Percentiles rank a stretch among this genome's conserved stretches.
phyloP scores from a whole-genome alignment of 1,284 basidiomycete species.

The Laetiporus sulphureus region DNA sequence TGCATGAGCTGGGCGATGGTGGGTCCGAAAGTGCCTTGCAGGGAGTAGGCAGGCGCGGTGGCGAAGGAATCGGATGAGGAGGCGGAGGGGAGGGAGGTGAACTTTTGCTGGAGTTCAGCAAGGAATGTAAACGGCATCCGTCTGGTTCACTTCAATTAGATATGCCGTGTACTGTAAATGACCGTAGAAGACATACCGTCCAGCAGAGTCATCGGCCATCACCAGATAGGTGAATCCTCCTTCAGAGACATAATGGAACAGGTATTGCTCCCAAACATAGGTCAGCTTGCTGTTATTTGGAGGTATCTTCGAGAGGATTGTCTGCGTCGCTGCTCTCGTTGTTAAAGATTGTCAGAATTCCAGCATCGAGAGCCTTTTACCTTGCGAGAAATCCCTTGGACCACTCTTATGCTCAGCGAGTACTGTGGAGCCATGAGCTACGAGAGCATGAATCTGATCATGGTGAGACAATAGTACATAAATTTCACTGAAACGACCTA shows the following conservation, averaged over 20 bases:
- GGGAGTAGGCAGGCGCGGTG: constrained; percentile 47
- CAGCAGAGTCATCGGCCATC: constrained; percentile 89
- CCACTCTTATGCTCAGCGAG: constrained; percentile 80
- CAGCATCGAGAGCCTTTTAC: constrained; percentile 29
- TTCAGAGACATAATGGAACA: constrained; percentile 94
- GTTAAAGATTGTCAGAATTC: not conserved
- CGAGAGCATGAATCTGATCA: constrained; percentile 74
- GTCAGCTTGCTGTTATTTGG: constrained; percentile 92
- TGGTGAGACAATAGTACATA: too few relatives aligned
- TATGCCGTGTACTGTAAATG: not conserved
- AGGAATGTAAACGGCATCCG: constrained; percentile 95
- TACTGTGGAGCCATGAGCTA: constrained; percentile 74
- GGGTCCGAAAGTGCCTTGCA: constrained; percentile 67
- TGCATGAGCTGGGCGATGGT: constrained; percentile 71
- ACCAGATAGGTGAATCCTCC: constrained; percentile 85
- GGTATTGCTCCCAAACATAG: constrained; percentile 93
- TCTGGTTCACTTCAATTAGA: constrained; percentile 29
- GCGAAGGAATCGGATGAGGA: constrained; percentile 35
- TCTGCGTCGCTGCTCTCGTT: constrained; percentile 64
- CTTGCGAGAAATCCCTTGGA: constrained; percentile 80
- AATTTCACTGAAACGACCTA: too few relatives aligned
- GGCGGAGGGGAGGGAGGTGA: constrained; percentile 53
- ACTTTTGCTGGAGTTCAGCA: constrained; percentile 79
- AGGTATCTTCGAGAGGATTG: constrained; percentile 92
- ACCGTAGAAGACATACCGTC: constrained; percentile 45